Percentiles rank a stretch among this genome's conserved stretches.
phyloP scores from a whole-genome alignment of 139 green algal genomes.

The Picochlorum sp. region DNA sequence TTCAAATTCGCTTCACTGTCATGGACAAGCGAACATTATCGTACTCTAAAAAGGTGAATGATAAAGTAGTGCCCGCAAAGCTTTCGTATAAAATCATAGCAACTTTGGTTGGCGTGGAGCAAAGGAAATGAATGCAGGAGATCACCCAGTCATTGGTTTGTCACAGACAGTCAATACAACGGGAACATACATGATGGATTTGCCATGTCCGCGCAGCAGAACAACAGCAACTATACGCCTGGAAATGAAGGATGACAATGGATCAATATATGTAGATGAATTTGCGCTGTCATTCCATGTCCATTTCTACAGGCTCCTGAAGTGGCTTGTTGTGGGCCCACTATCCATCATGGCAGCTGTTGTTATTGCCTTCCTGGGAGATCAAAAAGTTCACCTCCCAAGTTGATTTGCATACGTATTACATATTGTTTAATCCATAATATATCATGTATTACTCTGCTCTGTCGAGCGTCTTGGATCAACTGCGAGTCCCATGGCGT shows the following conservation, averaged over 20 bases:
- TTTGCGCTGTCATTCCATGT: conserved; percentile 92
- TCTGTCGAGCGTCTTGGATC: conserved; percentile 60
- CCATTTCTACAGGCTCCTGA: conserved; percentile 81
- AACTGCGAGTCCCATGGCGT: conserved; percentile 84
- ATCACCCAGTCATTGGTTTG: conserved; percentile 69
- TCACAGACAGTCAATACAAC: conserved; percentile 50
- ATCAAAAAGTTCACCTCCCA: background rate
- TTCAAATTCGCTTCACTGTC: conserved; percentile 60
- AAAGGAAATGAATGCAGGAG: conserved; percentile 60
- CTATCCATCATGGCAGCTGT: conserved; percentile 31
- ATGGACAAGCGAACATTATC: conserved; percentile 30
- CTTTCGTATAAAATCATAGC: conserved; percentile 5
- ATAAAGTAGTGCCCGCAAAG: background rate
- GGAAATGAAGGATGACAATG: conserved; percentile 56
- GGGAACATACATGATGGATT: conserved; percentile 62
- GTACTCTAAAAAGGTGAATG: background rate
- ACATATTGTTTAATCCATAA: conserved; percentile 8
- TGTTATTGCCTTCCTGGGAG: conserved; percentile 14
- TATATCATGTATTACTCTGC: conserved; percentile 21
- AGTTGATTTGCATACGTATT: background rate
- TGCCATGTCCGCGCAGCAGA: conserved; percentile 63
- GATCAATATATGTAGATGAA: conserved; percentile 60
- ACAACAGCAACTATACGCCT: conserved; percentile 62
- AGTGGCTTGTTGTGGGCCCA: conserved; percentile 54
- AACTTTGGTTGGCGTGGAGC: background rate